phyloP scores from a whole-genome alignment of 345 rosid genomes.

The Eucalyptus microcorys region DNA sequence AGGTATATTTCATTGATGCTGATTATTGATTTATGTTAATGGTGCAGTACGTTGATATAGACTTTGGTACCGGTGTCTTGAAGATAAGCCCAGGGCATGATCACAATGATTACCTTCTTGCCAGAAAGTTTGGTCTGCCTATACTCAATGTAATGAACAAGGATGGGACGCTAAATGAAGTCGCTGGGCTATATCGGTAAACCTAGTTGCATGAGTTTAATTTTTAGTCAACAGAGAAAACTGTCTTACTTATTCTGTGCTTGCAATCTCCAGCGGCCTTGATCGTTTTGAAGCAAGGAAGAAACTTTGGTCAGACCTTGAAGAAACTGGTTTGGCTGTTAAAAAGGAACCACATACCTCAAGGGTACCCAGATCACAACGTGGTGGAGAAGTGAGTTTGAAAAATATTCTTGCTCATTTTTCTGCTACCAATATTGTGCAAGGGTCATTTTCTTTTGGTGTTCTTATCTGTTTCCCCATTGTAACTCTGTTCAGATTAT shows the following conservation, averaged over 20 bases:
- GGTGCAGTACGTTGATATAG: conserved; percentile 85
- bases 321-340: conserved; percentile 85
- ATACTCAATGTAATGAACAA: conserved; percentile 95
- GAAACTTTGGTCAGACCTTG: conserved; percentile 89
- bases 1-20: neutral
- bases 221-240: neutral
- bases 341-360: conserved; percentile 66
- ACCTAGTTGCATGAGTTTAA: neutral
- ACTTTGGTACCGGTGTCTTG: conserved; percentile 96
- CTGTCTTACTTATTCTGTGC: neutral
- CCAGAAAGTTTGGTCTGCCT: conserved; percentile 95
- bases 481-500: conserved; percentile 32
- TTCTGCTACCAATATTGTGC: neutral
- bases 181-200: conserved; percentile 91
- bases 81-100: conserved; percentile 99
- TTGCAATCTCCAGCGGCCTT: conserved; percentile 51
- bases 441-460: neutral
- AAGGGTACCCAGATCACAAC: conserved; percentile 93
- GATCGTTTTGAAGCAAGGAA: conserved; percentile 91
- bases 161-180: conserved; percentile 90
- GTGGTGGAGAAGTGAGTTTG: conserved; percentile 88
- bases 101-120: conserved; percentile 94
- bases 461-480: neutral
- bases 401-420: neutral
- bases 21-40: neutral